A percentile compares a stretch with the other conserved stretches of the same genome.
These are phyloP conservation scores for Fusarium subtropicale DNA, from an alignment of 2,329 filamentous ascomycete species.

Conservation along the genomic window DNA sequence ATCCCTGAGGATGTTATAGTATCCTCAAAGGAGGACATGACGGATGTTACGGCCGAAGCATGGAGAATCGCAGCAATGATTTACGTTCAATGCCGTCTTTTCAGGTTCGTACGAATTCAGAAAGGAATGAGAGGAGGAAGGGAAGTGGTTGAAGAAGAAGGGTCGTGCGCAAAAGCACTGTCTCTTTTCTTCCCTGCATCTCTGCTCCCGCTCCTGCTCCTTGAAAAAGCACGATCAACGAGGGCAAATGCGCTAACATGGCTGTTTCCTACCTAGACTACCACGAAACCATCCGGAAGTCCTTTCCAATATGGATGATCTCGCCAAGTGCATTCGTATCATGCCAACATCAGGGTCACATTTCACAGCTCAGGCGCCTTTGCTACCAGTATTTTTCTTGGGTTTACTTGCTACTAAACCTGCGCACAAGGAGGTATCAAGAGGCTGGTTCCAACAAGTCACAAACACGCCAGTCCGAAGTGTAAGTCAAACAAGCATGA, in stretches of 20 bases:
- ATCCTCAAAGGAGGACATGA: conserved; percentile 51
- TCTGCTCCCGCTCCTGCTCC: not conserved
- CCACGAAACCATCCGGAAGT: conserved; percentile 54
- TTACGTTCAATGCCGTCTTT: conserved; percentile 55
- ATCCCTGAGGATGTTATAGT: conserved; percentile 44
- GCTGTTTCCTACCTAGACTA: conserved; percentile 44
- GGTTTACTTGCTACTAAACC: conserved; percentile 51
- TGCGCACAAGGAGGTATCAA: conserved; percentile 48
- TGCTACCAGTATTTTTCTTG: conserved; percentile 57
- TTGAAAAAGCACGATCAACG: not conserved
- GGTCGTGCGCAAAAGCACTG: not conserved
- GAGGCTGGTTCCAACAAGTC: conserved; percentile 54
- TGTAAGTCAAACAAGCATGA: conserved; percentile 49
- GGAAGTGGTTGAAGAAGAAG: not conserved
- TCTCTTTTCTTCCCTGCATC: not conserved
- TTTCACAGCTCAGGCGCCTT: conserved; percentile 57
- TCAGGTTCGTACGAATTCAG: conserved; percentile 50
- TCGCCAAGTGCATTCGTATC: conserved; percentile 54
- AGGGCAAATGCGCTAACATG: conserved; percentile 18
- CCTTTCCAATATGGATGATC: conserved; percentile 48
- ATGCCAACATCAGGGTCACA: conserved; percentile 57
- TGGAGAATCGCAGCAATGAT: conserved; percentile 56
- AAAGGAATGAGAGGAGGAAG: not conserved
- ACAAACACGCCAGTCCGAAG: conserved; percentile 54
- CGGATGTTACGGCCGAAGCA: conserved; percentile 56